Evolutionary conservation across 2,329 filamentous ascomycete species (phyloP).

Genomic region (Drechslerella stenobrocha): DNA sequence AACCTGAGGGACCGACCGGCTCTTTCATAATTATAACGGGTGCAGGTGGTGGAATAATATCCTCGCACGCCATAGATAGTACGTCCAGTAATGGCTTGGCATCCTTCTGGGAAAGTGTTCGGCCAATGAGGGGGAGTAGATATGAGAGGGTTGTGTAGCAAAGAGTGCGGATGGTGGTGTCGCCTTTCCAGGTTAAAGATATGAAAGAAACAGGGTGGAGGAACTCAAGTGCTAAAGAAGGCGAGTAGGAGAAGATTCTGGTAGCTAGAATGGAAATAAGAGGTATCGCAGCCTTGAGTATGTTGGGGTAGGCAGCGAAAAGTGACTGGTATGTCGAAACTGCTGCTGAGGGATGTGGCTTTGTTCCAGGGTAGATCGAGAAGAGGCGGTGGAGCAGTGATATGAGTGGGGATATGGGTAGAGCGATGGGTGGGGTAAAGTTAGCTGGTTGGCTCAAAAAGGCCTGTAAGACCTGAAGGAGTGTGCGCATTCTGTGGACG

Average conservation of each 20-base stretch:
- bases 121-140: conserved; percentile 16
- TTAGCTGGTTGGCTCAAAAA: conserved; percentile 26
- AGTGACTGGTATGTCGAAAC: conserved; percentile 24
- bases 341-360: conserved; percentile 22
- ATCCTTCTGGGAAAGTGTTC: conserved; percentile 24
- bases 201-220: conserved; percentile 32
- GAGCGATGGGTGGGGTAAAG: conserved; percentile 17
- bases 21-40: conserved; percentile 40
- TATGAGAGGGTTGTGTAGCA: conserved; percentile 19
- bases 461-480: conserved; percentile 9
- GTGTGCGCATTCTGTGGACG: conserved; percentile 3
- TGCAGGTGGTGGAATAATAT: conserved; percentile 37
- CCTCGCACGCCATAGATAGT: conserved; percentile 23
- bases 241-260: conserved; percentile 12
- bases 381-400: conserved; percentile 31
- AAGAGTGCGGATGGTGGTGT: conserved; percentile 6
- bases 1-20: conserved; percentile 12
- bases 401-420: conserved; percentile 24
- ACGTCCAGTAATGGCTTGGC: conserved; percentile 15
- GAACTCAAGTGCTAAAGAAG: conserved; percentile 30
- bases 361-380: conserved; percentile 17
- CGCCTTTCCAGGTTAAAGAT: conserved; percentile 15
- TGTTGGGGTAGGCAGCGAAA: conserved; percentile 12
- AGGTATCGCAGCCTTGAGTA: conserved; percentile 7
- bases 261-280: conserved; percentile 7